These are phyloP conservation scores for Hanseniaspora lachancei DNA, from an alignment of 805 yeast genomes.

Conservation along the genomic window DNA sequence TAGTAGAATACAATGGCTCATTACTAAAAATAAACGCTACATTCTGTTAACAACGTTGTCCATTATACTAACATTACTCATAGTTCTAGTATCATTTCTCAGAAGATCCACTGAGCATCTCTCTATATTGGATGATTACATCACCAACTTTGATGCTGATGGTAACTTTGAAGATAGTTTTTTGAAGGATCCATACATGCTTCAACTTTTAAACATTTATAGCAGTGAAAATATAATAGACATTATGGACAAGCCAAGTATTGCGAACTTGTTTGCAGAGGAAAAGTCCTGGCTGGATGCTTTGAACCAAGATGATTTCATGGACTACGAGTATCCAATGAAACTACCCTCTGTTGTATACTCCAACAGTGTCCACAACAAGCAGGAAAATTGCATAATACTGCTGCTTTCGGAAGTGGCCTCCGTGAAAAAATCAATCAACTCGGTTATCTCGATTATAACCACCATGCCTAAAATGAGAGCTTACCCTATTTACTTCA, in stretches of 20 bases:
- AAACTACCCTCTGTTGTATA: constrained; percentile 1
- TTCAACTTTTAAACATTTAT: background rate
- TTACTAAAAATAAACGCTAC: background rate
- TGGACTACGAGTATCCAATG: background rate
- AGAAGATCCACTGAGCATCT: background rate
- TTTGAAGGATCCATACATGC: constrained; percentile 2
- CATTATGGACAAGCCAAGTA: background rate
- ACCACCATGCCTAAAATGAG: background rate
- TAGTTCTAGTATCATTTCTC: background rate
- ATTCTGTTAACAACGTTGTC: background rate
- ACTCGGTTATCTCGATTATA: background rate
- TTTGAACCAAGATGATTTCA: background rate
- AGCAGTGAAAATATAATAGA: background rate
- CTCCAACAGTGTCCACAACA: background rate
- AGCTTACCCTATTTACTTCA: constrained; percentile 1
- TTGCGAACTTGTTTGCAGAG: background rate
- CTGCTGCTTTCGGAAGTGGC: background rate
- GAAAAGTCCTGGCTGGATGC: background rate
- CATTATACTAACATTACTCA: background rate
- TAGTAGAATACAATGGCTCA: background rate
- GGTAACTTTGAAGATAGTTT: background rate
- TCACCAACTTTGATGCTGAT: background rate
- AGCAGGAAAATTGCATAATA: constrained; percentile 1
- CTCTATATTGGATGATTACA: background rate
- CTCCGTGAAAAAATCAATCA: background rate